phyloP scores from a whole-genome alignment of 202 grass and related monocot species.

The Saccharum hybrid region DNA sequence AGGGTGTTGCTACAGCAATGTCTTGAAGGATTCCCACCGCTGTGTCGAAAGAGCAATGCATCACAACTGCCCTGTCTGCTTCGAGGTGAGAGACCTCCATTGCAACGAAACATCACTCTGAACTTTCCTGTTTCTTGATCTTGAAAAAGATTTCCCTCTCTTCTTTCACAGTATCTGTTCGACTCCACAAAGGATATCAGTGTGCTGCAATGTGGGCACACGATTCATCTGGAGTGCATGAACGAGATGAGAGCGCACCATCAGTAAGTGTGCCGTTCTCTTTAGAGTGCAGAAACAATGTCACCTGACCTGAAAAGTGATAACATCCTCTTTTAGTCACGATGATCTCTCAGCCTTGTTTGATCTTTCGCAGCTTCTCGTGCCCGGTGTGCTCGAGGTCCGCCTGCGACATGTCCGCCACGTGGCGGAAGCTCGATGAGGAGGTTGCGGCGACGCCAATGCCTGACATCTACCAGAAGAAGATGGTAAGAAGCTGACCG shows the following conservation, averaged over 20 bases:
- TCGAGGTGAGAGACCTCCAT: constrained; percentile 57
- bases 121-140: constrained; percentile 6
- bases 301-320: too few species aligned
- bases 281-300: not conserved
- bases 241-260: constrained; percentile 74
- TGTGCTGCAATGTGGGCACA: constrained; percentile 75
- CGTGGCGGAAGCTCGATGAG: constrained; percentile 75
- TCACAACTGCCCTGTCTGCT: constrained; percentile 89
- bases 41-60: constrained; percentile 95
- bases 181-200: constrained; percentile 83
- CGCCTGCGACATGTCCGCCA: constrained; percentile 69
- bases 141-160: not conserved
- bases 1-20: constrained; percentile 83
- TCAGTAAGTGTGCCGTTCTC: constrained; percentile 61
- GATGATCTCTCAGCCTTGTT: constrained; percentile 5
- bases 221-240: constrained; percentile 80
- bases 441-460: constrained; percentile 81
- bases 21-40: constrained; percentile 70
- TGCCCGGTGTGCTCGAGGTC: constrained; percentile 84
- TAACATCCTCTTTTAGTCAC: not conserved
- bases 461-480: constrained; percentile 75
- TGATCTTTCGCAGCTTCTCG: constrained; percentile 55
- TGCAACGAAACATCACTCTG: not conserved
- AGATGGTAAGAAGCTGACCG: constrained; percentile 61
- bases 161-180: constrained; percentile 68